Percentiles rank a stretch among this genome's conserved stretches.
These are phyloP conservation scores for Candida krabiensis DNA, from an alignment of 805 yeast genomes.

Conservation along the genomic window DNA sequence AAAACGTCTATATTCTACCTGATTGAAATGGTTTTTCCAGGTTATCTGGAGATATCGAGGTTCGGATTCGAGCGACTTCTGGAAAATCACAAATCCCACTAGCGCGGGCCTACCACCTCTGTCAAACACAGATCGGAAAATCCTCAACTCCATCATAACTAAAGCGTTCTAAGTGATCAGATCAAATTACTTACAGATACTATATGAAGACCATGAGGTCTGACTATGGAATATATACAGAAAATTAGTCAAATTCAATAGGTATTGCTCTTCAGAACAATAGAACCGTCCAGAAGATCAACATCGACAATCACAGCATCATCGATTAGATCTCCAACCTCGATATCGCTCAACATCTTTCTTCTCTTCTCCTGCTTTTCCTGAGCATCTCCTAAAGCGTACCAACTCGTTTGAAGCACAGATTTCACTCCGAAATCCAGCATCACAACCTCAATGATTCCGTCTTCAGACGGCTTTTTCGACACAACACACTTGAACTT, in stretches of 20 bases:
- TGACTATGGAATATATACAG: not conserved
- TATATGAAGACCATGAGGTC: too few species aligned
- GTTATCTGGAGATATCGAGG: too few species aligned
- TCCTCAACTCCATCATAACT: too few species aligned
- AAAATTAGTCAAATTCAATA: conserved; percentile 1
- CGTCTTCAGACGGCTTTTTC: conserved; percentile 42
- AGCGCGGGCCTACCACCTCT: too few species aligned
- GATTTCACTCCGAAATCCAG: conserved; percentile 33
- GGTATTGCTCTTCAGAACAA: conserved; percentile 32
- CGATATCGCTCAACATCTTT: conserved; percentile 29
- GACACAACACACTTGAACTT: conserved; percentile 43
- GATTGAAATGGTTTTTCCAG: too few species aligned
- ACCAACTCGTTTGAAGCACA: conserved; percentile 29
- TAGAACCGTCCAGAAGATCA: conserved; percentile 43
- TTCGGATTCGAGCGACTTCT: too few species aligned
- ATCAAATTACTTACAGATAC: too few species aligned
- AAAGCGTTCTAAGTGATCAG: too few species aligned
- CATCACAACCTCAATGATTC: conserved; percentile 29
- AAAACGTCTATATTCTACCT: too few species aligned
- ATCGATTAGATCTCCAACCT: conserved; percentile 44
- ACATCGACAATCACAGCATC: conserved; percentile 41
- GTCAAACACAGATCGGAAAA: too few species aligned
- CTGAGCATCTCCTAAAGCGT: conserved; percentile 21
- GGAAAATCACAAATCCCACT: too few species aligned
- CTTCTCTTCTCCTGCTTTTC: conserved; percentile 19